These are phyloP conservation scores for Coemansia sp. DNA, from an alignment of 192 early-diverging fungal genomes.

Conservation along the genomic window DNA sequence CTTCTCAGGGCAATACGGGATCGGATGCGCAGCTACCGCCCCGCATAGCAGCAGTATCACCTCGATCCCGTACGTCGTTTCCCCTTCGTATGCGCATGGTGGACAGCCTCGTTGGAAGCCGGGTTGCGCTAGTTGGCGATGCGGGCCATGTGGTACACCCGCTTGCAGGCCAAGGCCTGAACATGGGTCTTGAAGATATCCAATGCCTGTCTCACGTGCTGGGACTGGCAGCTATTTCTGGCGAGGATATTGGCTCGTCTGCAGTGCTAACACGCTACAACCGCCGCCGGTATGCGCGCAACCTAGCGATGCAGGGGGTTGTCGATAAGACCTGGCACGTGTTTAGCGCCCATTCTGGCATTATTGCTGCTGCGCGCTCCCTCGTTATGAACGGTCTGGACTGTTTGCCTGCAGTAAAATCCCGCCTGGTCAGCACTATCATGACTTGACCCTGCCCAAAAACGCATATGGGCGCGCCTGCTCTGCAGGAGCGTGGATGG, in stretches of 20 bases:
- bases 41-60: conserved; percentile 59
- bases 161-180: conserved; percentile 94
- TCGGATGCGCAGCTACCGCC: conserved; percentile 54
- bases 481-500: background rate
- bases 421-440: conserved; percentile 15
- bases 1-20: conserved; percentile 13
- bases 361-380: conserved; percentile 68
- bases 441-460: conserved; percentile 11
- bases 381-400: conserved; percentile 72
- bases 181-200: conserved; percentile 88
- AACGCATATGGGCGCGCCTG: background rate
- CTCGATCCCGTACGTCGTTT: conserved; percentile 73
- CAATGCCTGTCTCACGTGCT: conserved; percentile 66
- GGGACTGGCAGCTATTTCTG: conserved; percentile 61
- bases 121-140: conserved; percentile 90
- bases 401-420: conserved; percentile 64
- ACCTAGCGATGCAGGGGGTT: conserved; percentile 80
- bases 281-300: conserved; percentile 75
- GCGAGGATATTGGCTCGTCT: conserved; percentile 79
- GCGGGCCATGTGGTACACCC: conserved; percentile 96
- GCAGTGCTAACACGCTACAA: conserved; percentile 79
- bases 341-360: conserved; percentile 66
- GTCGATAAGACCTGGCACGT: conserved; percentile 76
- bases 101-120: conserved; percentile 68
- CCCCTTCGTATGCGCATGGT: conserved; percentile 83